Evolutionary conservation across 495 filamentous ascomycete species (phyloP).

Genomic region (Aspergillus homomorphus): DNA sequence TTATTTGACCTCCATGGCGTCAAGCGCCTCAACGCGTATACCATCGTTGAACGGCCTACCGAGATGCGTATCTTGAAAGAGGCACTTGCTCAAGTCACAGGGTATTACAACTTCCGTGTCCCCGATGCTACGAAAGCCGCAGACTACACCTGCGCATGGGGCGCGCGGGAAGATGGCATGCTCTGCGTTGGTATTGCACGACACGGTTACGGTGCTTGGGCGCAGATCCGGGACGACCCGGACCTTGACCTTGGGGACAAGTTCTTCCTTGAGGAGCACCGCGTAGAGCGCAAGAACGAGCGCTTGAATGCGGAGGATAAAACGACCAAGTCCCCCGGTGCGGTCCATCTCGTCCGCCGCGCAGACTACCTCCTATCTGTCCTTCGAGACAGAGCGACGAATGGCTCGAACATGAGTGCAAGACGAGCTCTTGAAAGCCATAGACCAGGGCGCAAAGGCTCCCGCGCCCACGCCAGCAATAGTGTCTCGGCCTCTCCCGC

Average conservation of each 20-base stretch:
- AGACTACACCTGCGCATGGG: conserved; percentile 84
- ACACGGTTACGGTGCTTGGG: conserved; percentile 94
- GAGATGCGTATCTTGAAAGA: conserved; percentile 83
- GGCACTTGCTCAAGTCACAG: conserved; percentile 58
- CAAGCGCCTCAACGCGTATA: conserved; percentile 91
- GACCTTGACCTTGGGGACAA: conserved; percentile 86
- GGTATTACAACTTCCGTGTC: conserved; percentile 76
- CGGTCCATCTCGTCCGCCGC: conserved; percentile 91
- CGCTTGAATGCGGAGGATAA: conserved; percentile 71
- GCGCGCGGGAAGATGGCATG: conserved; percentile 93
- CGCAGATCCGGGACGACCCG: conserved; percentile 83
- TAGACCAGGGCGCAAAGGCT: conserved; percentile 69
- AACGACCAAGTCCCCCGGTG: conserved; percentile 84
- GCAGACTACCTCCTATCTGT: conserved; percentile 93
- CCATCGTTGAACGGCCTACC: conserved; percentile 79
- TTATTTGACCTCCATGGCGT: conserved; percentile 90
- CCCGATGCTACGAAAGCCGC: conserved; percentile 88
- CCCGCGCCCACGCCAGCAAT: conserved; percentile 36
- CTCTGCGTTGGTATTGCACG: conserved; percentile 86
- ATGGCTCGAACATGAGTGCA: conserved; percentile 60
- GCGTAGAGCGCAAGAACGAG: conserved; percentile 95
- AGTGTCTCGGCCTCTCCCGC: conserved; percentile 55
- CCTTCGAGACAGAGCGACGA: conserved; percentile 72
- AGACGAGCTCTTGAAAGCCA: conserved; percentile 84
- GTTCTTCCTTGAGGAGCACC: conserved; percentile 95